Conservation (phyloP, 495 filamentous ascomycete species). For the Talaromyces stipitatus region DNA sequence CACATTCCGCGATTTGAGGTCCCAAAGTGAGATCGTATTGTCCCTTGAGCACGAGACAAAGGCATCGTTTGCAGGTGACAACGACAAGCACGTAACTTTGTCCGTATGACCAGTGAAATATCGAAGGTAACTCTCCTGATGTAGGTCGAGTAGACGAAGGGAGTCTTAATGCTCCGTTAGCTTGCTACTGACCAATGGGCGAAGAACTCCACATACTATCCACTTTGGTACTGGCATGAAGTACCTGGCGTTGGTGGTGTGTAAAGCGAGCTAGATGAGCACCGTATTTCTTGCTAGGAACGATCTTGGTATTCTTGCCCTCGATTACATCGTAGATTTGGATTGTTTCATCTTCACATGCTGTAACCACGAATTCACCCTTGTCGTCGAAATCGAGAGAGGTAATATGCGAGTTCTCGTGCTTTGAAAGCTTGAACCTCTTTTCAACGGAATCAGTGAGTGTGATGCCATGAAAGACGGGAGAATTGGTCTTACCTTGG, state of each 20-base stretch:
- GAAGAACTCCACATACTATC: constrained; percentile 48
- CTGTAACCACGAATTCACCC: constrained; percentile 80
- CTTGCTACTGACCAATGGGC: not conserved
- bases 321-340: constrained; percentile 90
- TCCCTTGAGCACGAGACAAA: constrained; percentile 89
- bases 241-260: constrained; percentile 75
- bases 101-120: constrained; percentile 88
- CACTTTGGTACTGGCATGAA: constrained; percentile 92
- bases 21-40: constrained; percentile 84
- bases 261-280: constrained; percentile 91
- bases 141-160: constrained; percentile 83
- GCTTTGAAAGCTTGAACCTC: constrained; percentile 33
- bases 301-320: constrained; percentile 74
- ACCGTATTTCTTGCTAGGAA: constrained; percentile 89
- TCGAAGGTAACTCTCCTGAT: constrained; percentile 89
- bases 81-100: constrained; percentile 68
- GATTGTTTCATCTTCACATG: constrained; percentile 85
- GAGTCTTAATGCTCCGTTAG: constrained; percentile 43
- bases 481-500: constrained; percentile 29
- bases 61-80: constrained; percentile 61
- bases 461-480: not conserved
- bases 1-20: constrained; percentile 61
- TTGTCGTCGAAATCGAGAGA: constrained; percentile 95
- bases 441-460: constrained; percentile 4
- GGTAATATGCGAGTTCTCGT: constrained; percentile 38